Evolutionary conservation across 306 rosid genomes (phyloP).

Genomic region (Fragaria ananassa): DNA sequence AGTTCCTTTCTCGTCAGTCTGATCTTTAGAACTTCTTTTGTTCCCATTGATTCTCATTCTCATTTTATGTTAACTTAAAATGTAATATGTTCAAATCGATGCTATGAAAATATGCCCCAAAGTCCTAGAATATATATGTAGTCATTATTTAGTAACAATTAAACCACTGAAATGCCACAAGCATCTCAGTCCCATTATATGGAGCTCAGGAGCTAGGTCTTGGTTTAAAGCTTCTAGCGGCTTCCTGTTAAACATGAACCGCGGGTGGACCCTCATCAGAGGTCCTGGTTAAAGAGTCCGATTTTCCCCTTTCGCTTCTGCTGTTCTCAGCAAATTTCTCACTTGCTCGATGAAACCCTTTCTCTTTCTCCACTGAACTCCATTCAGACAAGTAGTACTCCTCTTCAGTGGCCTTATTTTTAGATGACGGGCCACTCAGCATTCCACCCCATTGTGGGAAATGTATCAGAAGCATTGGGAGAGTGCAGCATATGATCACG

Average conservation of each 20-base stretch:
- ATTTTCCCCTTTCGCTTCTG: conserved; percentile 53
- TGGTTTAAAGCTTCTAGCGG: neutral
- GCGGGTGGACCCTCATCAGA: neutral
- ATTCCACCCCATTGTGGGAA: conserved; percentile 95
- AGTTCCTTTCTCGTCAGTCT: too few species aligned
- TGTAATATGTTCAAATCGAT: too few species aligned
- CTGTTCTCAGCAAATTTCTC: conserved; percentile 72
- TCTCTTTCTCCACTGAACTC: conserved; percentile 55
- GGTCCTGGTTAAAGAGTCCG: conserved; percentile 26
- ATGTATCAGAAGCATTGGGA: conserved; percentile 49
- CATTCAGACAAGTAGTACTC: conserved; percentile 74
- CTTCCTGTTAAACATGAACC: neutral
- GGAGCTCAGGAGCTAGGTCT: neutral
- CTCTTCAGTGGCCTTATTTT: conserved; percentile 47
- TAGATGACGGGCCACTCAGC: conserved; percentile 52
- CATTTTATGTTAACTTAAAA: too few species aligned
- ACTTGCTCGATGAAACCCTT: conserved; percentile 57
- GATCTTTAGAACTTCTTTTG: too few species aligned
- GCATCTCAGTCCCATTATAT: neutral
- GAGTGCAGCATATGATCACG: conserved; percentile 68
- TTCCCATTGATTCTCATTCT: too few species aligned
- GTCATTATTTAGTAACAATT: neutral
- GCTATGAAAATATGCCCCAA: too few species aligned
- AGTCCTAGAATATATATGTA: neutral
- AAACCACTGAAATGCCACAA: neutral